Evolutionary conservation across 1,139 yeast genomes (phyloP), one percentile per base, ranked within the genome.

Genomic region (Schwanniomyces etchellsii): DNA sequence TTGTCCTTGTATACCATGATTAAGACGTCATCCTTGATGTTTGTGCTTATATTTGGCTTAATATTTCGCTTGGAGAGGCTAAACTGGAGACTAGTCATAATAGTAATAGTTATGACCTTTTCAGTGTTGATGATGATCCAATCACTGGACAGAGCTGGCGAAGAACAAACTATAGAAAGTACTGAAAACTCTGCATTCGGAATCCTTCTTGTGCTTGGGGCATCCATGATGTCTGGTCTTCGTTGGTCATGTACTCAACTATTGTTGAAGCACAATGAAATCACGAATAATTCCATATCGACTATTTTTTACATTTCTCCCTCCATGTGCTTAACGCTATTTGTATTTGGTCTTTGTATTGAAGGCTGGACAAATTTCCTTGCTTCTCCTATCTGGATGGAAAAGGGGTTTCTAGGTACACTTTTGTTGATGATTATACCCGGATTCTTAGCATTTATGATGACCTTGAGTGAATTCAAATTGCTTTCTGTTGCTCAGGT

Each of bases 181-280:
- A 7, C 25, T 7, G 13, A 23, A 7, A 11, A n/a, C 9, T 13
- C 11, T 7, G 11, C 13, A 10, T 36, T 74, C 14, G 97, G 96
- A 3, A 76, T 86, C 24, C 37, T 77, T 6, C 60, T 88, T 28
- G 96, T 89, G 2, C 56, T 91, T 18, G 56, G 75, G 2, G 91
- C 96, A 4, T 77, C 95, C 4, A 70, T 82, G 51, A 71, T 86
- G 58, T 81, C 94, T 14, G 98, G 98, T 1, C 61, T 91, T 32
- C 70, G 98, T 42, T 91, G 98, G 98, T 89, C 95, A 1, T 74
- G 88, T 42, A 88, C 97, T 3, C 97, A 91, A 52, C 55, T 91
- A 17, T 66, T 89, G 12, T 61, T 91, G 35, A 78, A 77, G 42
- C 70, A 66, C 34, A 77, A 78, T 44, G 65, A 65, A 16, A 64